Evolutionary conservation across 306 rosid species (phyloP).

Genomic region (Dalbergia cultrata): DNA sequence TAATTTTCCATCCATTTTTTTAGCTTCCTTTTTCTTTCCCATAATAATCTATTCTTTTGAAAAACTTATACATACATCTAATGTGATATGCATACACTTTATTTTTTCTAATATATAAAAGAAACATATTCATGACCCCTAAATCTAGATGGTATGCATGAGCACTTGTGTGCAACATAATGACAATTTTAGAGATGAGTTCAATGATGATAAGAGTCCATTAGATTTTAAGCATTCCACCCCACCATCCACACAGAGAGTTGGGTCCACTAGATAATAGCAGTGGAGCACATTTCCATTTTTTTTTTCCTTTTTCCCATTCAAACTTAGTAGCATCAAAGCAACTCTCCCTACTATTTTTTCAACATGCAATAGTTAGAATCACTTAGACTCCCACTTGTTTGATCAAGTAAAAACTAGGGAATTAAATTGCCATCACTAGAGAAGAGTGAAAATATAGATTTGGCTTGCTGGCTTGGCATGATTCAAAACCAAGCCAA

Average conservation of each 20-base stretch:
- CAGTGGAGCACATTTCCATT: background rate
- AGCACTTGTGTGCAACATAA: conserved; percentile 45
- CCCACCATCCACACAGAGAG: conserved; percentile 35
- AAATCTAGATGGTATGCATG: conserved; percentile 44
- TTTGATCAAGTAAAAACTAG: background rate
- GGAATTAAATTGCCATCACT: conserved; percentile 29
- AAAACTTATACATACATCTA: conserved; percentile 6
- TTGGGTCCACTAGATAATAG: conserved; percentile 41
- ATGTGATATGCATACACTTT: conserved; percentile 7
- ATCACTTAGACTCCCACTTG: conserved; percentile 11
- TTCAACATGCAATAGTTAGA: conserved; percentile 24
- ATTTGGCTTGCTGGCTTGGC: background rate
- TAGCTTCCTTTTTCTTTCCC: background rate
- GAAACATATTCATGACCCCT: conserved; percentile 28
- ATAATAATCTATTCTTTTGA: background rate
- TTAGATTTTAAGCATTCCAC: conserved; percentile 46
- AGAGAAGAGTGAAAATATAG: background rate
- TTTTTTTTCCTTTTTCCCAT: conserved; percentile 9
- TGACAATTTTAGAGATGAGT: conserved; percentile 50
- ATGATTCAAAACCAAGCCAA: conserved; percentile 8
- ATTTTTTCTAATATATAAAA: background rate
- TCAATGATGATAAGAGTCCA: conserved; percentile 48
- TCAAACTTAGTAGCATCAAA: conserved; percentile 29
- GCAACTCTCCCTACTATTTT: conserved; percentile 17
- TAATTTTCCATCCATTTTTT: conserved; percentile 17